Conservation (phyloP, 169 alveolate genomes). For the Cryptosporidium meleagridis region DNA sequence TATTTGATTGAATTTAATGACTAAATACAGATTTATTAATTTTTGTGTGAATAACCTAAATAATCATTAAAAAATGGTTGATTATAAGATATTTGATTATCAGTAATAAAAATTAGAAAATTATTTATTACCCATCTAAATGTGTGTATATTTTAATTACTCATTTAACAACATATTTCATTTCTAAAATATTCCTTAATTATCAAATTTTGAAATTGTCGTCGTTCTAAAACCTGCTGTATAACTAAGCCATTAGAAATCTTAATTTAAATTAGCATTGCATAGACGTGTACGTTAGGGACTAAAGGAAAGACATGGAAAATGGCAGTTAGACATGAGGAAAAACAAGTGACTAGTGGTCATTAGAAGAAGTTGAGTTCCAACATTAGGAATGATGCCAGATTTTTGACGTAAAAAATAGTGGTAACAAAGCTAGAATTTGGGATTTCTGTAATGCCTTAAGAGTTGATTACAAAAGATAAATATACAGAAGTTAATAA, state of each 20-base stretch:
- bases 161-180: too few species aligned
- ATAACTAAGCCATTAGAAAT: background rate
- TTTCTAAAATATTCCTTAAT: too few species aligned
- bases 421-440: background rate
- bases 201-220: too few species aligned
- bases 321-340: constrained; percentile 57
- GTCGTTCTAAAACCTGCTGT: background rate
- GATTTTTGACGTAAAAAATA: background rate
- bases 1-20: too few species aligned
- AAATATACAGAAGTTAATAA: background rate
- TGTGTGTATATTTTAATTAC: background rate
- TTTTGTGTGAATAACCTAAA: too few species aligned
- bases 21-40: background rate
- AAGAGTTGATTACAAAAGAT: background rate
- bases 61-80: too few species aligned
- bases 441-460: background rate
- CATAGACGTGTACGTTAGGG: constrained; percentile 53
- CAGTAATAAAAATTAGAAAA: too few species aligned
- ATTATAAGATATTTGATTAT: too few species aligned
- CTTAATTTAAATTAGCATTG: background rate
- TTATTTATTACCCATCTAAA: background rate
- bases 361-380: background rate
- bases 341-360: constrained; percentile 60
- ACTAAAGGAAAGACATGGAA: constrained; percentile 55
- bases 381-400: constrained; percentile 1